These are phyloP conservation scores for Kodamaea neixiangensis DNA, from an alignment of 805 yeast species.

Conservation along the genomic window DNA sequence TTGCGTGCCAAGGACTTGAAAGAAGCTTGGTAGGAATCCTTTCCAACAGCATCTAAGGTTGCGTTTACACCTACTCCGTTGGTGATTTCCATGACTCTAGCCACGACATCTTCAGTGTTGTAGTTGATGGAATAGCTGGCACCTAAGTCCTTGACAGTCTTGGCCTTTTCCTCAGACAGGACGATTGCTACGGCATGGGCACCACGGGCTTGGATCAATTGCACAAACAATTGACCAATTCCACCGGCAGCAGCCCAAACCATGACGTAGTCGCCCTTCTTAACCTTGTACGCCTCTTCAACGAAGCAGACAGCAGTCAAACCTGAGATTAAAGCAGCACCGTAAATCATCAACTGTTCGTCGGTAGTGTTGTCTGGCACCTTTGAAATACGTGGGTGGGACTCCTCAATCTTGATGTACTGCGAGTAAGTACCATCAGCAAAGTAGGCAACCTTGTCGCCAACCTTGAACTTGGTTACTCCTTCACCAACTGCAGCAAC, in stretches of 20 bases:
- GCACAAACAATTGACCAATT: conserved; percentile 73
- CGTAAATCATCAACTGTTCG: conserved; percentile 53
- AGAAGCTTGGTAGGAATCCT: conserved; percentile 70
- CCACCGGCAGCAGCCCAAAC: conserved; percentile 98
- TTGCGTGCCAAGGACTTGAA: conserved; percentile 60
- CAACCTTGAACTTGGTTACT: conserved; percentile 57
- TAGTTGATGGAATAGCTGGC: conserved; percentile 71
- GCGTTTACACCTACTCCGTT: conserved; percentile 67
- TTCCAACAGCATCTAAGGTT: conserved; percentile 75
- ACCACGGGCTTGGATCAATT: conserved; percentile 61
- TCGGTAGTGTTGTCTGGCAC: conserved; percentile 51
- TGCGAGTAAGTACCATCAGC: conserved; percentile 65
- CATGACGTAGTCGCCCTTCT: conserved; percentile 69
- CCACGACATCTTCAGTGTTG: conserved; percentile 53
- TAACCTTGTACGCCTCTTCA: conserved; percentile 63
- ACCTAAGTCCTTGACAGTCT: conserved; percentile 68
- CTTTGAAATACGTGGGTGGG: conserved; percentile 40
- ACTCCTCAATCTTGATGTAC: conserved; percentile 53
- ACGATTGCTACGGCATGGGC: conserved; percentile 86
- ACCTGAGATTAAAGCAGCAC: conserved; percentile 68
- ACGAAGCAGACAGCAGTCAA: conserved; percentile 76
- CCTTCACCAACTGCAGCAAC: conserved; percentile 64
- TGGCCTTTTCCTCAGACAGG: conserved; percentile 71
- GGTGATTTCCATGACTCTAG: conserved; percentile 59
- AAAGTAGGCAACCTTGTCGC: conserved; percentile 69